phyloP scores from a whole-genome alignment of 192 early-diverging fungal species.

The Backusella parvicylindrica region DNA sequence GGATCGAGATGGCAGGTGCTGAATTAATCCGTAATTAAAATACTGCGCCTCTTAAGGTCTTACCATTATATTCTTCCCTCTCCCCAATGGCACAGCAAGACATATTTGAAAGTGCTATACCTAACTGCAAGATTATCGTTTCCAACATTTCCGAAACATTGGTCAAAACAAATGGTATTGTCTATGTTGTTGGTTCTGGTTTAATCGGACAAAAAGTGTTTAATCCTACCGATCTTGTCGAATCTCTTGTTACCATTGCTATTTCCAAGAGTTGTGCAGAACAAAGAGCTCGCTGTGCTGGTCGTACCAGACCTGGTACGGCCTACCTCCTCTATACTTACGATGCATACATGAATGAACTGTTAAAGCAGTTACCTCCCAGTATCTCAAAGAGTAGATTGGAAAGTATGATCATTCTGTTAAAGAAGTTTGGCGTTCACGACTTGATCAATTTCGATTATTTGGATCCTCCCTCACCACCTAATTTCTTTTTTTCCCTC shows the following conservation, averaged over 20 bases:
- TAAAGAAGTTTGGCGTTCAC: constrained; percentile 96
- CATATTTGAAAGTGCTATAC: constrained; percentile 88
- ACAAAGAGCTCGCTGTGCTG: constrained; percentile 97
- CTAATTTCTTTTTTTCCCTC: constrained; percentile 95
- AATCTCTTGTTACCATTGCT: constrained; percentile 91
- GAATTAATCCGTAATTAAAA: constrained; percentile 56
- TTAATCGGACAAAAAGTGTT: constrained; percentile 99
- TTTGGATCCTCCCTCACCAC: constrained; percentile 98
- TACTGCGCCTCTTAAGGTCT: constrained; percentile 75
- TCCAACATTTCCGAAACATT: constrained; percentile 98
- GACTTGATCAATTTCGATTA: constrained; percentile 99
- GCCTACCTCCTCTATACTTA: constrained; percentile 98
- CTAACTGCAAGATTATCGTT: constrained; percentile 94
- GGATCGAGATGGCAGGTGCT: constrained; percentile 77
- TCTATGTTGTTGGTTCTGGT: constrained; percentile 97
- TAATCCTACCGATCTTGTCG: constrained; percentile 94
- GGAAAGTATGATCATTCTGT: constrained; percentile 90
- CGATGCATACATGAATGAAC: constrained; percentile 88
- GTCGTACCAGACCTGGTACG: constrained; percentile 94
- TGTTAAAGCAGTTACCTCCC: constrained; percentile 96
- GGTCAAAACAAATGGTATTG: constrained; percentile 97
- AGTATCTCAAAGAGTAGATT: constrained; percentile 97
- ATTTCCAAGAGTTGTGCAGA: constrained; percentile 93
- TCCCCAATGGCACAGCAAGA: constrained; percentile 87
- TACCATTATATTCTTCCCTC: constrained; percentile 90